Evolutionary conservation across 768 basidiomycete genomes (phyloP).

Genomic region (Mycena vitilis): DNA sequence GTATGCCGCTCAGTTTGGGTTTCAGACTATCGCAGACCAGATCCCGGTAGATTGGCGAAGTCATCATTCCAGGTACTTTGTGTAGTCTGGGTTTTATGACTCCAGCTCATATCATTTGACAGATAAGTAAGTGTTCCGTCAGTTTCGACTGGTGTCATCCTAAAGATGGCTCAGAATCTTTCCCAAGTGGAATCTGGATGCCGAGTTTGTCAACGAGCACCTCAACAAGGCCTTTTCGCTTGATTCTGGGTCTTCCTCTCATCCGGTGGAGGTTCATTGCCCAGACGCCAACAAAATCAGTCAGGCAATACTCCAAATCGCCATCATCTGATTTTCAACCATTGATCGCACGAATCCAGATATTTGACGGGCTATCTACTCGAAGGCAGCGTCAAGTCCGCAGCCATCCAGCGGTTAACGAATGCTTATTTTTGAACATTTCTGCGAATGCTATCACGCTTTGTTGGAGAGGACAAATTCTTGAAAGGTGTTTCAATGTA

Average conservation of each 20-base stretch:
- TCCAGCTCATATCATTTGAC: constrained; percentile 5
- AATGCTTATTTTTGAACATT: constrained; percentile 48
- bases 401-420: constrained; percentile 44
- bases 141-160: not conserved
- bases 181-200: constrained; percentile 74
- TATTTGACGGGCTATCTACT: constrained; percentile 79
- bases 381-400: too few relatives aligned
- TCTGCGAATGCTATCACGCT: constrained; percentile 75
- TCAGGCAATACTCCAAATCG: constrained; percentile 46
- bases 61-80: constrained; percentile 65
- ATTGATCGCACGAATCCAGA: constrained; percentile 47
- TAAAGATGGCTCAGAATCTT: constrained; percentile 48
- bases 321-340: not conserved
- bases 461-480: constrained; percentile 77
- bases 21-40: constrained; percentile 13
- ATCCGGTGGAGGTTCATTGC: constrained; percentile 78
- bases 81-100: constrained; percentile 19
- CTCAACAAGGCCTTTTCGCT: constrained; percentile 67
- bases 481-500: constrained; percentile 77
- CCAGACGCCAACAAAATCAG: constrained; percentile 71
- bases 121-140: constrained; percentile 14
- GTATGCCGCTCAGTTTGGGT: constrained; percentile 17
- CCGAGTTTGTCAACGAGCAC: constrained; percentile 68
- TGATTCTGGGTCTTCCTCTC: constrained; percentile 73
- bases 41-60: constrained; percentile 68